phyloP scores from a whole-genome alignment of 345 rosid species.

The Hibiscus trionum region DNA sequence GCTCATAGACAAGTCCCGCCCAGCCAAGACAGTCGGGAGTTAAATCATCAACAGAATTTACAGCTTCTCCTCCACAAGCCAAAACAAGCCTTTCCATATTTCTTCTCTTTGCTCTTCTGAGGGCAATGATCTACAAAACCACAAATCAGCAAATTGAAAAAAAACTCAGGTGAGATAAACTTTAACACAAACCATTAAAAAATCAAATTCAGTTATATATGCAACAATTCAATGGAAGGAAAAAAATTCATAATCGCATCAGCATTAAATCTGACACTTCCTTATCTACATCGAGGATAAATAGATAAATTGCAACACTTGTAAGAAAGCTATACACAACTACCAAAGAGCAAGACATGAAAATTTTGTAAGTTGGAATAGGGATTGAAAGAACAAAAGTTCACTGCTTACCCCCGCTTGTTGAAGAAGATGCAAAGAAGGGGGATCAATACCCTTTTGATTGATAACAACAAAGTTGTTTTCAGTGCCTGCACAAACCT shows the following conservation, averaged over 20 bases:
- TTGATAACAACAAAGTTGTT: constrained; percentile 77
- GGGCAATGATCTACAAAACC: constrained; percentile 73
- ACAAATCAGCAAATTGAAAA: not conserved
- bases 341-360: not conserved
- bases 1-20: constrained; percentile 98
- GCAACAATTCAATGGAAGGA: not conserved
- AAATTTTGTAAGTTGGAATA: not conserved
- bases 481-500: constrained; percentile 86
- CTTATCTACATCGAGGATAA: not conserved
- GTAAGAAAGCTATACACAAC: not conserved
- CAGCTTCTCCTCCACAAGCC: constrained; percentile 98
- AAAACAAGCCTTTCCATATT: constrained; percentile 94
- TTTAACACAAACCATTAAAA: not conserved
- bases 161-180: not conserved
- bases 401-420: constrained; percentile 46
- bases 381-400: not conserved
- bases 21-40: constrained; percentile 90
- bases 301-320: not conserved
- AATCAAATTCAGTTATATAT: not conserved
- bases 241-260: not conserved
- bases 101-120: constrained; percentile 96
- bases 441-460: constrained; percentile 99
- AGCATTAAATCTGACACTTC: not conserved
- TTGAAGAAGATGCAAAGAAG: constrained; percentile 87
- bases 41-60: constrained; percentile 75